A percentile compares a stretch with the other conserved stretches of the same genome.
Evolutionary conservation across 2,329 filamentous ascomycete species (phyloP).

Genomic region (Epichloe scottii): DNA sequence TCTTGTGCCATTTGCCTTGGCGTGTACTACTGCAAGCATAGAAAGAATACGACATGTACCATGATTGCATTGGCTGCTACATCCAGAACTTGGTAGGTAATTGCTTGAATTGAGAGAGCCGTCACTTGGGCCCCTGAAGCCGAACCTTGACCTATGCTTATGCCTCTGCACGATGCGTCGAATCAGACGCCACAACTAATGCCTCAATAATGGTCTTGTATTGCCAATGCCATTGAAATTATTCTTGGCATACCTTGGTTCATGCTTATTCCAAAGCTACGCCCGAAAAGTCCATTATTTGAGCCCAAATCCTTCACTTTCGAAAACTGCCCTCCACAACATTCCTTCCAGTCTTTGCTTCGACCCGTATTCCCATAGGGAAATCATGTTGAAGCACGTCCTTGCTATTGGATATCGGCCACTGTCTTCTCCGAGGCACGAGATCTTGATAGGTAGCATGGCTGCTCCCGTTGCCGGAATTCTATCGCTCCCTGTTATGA

Average conservation of each 20-base stretch:
- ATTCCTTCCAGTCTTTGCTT: constrained; percentile 54
- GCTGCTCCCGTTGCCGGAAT: constrained; percentile 81
- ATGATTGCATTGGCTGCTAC: not conserved
- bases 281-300: constrained; percentile 41
- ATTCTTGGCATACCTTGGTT: too few relatives aligned
- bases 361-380: constrained; percentile 59
- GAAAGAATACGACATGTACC: not conserved
- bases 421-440: constrained; percentile 62
- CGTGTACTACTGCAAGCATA: constrained; percentile 13
- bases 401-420: constrained; percentile 71
- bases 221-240: too few relatives aligned
- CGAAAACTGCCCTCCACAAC: constrained; percentile 76
- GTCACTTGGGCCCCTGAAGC: not conserved
- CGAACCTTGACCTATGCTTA: not conserved
- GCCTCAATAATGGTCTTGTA: not conserved
- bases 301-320: constrained; percentile 86
- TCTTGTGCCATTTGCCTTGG: constrained; percentile 9
- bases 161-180: not conserved
- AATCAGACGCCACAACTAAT: not conserved
- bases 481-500: constrained; percentile 82
- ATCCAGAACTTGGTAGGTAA: not conserved
- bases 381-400: constrained; percentile 82
- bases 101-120: not conserved
- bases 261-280: not conserved
- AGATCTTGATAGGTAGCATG: constrained; percentile 63